phyloP scores from a whole-genome alignment of 108 stramenopile species.

The Skeletonema costatum region DNA sequence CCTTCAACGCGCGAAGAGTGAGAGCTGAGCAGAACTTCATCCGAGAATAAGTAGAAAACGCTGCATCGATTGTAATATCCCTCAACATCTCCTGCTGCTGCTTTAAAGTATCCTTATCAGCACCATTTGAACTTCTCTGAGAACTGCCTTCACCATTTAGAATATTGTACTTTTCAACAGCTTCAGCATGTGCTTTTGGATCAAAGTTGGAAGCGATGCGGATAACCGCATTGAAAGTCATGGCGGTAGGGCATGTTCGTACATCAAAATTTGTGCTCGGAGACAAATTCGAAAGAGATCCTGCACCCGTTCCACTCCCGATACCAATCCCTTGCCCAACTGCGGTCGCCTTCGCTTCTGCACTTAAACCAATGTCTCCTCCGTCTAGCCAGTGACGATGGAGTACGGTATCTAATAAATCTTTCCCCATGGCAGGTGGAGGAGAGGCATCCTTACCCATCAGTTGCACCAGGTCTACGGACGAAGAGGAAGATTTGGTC shows the following conservation, averaged over 20 bases:
- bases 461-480: constrained; percentile 32
- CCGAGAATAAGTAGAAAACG: constrained; percentile 50
- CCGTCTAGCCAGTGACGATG: constrained; percentile 44
- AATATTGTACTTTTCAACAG: constrained; percentile 29
- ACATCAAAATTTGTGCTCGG: constrained; percentile 35
- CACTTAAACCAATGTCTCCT: constrained; percentile 37
- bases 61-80: constrained; percentile 58
- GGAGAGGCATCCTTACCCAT: constrained; percentile 11
- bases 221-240: constrained; percentile 72
- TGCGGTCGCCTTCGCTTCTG: constrained; percentile 4
- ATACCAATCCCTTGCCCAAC: constrained; percentile 39
- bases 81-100: constrained; percentile 45
- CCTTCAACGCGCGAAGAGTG: constrained; percentile 31
- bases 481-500: neutral
- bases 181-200: constrained; percentile 28
- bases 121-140: neutral
- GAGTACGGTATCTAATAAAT: constrained; percentile 25
- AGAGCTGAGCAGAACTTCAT: constrained; percentile 40
- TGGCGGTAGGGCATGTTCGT: constrained; percentile 57
- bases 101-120: neutral
- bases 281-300: constrained; percentile 27
- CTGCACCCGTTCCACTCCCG: constrained; percentile 45
- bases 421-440: constrained; percentile 39
- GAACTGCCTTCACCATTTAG: constrained; percentile 15
- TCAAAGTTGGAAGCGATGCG: constrained; percentile 58